Percentiles rank a stretch among this genome's conserved stretches.
These are phyloP conservation scores for Fraxinus cuspidata DNA, from an alignment of 257 asterid species.

Conservation along the genomic window DNA sequence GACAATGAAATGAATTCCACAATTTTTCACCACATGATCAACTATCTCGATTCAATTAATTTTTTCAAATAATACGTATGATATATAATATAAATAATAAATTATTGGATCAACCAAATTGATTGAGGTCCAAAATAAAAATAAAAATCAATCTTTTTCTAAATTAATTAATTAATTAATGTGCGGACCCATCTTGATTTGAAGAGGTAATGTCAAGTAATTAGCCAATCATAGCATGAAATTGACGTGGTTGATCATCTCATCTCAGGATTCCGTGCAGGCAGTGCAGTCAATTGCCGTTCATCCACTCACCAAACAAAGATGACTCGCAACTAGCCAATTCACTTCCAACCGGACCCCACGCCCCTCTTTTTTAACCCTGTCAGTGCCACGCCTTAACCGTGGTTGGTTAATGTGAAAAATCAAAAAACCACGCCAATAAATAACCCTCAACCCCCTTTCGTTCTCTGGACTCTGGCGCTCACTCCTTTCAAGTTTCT, in stretches of 20 bases:
- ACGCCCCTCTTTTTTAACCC: neutral
- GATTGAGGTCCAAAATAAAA: too few relatives aligned
- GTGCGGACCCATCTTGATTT: too few relatives aligned
- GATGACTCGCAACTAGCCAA: neutral
- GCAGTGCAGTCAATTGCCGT: conserved; percentile 8
- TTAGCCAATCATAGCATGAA: neutral
- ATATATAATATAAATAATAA: too few relatives aligned
- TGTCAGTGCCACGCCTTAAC: neutral
- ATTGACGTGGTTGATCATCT: neutral
- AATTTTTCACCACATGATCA: too few relatives aligned
- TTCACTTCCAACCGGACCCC: conserved; percentile 1
- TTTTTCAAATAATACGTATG: too few relatives aligned
- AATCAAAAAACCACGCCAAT: conserved; percentile 20
- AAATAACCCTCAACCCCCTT: conserved; percentile 19
- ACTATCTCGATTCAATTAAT: too few relatives aligned
- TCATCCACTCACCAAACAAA: conserved; percentile 25
- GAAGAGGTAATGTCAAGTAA: neutral
- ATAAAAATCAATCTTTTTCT: neutral
- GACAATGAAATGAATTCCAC: too few relatives aligned
- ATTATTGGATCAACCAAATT: too few relatives aligned
- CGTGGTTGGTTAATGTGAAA: conserved; percentile 19
- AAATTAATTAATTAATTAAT: too few relatives aligned
- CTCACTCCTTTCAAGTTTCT: conserved; percentile 54
- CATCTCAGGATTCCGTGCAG: conserved; percentile 5
- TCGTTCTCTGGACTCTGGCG: conserved; percentile 40